phyloP scores from a whole-genome alignment of 257 asterid genomes.

The Gentiana dahurica region DNA sequence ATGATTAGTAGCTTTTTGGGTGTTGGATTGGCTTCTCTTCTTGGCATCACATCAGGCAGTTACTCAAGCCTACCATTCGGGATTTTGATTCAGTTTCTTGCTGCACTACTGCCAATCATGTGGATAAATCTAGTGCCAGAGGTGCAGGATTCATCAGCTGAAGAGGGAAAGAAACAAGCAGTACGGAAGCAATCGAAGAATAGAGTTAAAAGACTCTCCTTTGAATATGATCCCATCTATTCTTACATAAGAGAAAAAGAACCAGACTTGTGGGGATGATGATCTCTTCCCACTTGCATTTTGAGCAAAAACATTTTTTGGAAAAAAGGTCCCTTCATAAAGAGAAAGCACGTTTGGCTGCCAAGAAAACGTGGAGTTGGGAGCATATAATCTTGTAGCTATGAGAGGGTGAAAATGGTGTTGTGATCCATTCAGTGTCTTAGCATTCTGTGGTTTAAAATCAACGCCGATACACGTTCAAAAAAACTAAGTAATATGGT shows the following conservation, averaged over 20 bases:
- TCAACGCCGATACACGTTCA: too few relatives aligned
- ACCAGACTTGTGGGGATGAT: slow-evolving; percentile 33
- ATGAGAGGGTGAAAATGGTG: too few relatives aligned
- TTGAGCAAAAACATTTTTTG: not conserved
- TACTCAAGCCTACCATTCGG: slow-evolving; percentile 63
- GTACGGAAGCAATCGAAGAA: slow-evolving; percentile 37
- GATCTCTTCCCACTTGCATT: not conserved
- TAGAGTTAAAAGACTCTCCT: slow-evolving; percentile 45
- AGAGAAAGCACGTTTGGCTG: too few relatives aligned
- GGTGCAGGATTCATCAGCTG: slow-evolving; percentile 24
- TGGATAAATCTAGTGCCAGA: slow-evolving; percentile 50
- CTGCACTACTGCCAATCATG: slow-evolving; percentile 52
- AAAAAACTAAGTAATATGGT: too few relatives aligned
- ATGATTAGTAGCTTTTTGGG: slow-evolving; percentile 61
- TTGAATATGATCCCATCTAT: slow-evolving; percentile 21
- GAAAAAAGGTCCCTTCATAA: not conserved
- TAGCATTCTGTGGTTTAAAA: too few relatives aligned
- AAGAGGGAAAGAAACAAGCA: slow-evolving; percentile 29
- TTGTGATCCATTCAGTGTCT: too few relatives aligned
- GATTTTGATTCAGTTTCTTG: slow-evolving; percentile 52
- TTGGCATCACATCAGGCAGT: slow-evolving; percentile 51
- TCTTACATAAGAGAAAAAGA: slow-evolving; percentile 56
- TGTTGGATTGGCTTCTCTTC: slow-evolving; percentile 51
- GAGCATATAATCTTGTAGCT: too few relatives aligned
- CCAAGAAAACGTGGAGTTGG: too few relatives aligned